These are phyloP conservation scores for Solanum tarapatanum DNA, from an alignment of 257 asterid species.

Conservation along the genomic window DNA sequence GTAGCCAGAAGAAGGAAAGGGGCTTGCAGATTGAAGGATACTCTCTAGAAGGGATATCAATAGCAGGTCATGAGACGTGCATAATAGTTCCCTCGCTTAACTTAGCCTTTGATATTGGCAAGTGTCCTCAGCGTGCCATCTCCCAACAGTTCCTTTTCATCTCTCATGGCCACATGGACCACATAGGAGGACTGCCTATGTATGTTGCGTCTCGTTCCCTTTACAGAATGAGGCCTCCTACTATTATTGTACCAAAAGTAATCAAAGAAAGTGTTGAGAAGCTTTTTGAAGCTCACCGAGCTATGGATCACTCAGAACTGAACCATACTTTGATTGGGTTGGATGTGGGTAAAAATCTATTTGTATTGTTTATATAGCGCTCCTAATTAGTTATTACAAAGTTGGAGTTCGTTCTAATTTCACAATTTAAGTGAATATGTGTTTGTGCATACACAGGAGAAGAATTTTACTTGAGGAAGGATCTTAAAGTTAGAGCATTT, in stretches of 20 bases:
- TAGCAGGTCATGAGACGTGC: constrained; percentile 96
- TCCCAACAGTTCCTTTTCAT: constrained; percentile 88
- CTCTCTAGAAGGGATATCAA: constrained; percentile 67
- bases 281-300: constrained; percentile 89
- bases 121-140: constrained; percentile 94
- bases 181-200: constrained; percentile 94
- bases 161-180: constrained; percentile 99
- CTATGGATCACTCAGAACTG: constrained; percentile 89
- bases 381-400: background rate
- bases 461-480: constrained; percentile 61
- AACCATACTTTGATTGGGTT: constrained; percentile 71
- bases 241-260: constrained; percentile 71
- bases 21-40: constrained; percentile 57
- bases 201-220: constrained; percentile 92
- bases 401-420: background rate
- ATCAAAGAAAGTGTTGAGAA: constrained; percentile 66
- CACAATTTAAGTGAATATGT: background rate
- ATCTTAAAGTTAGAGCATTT: constrained; percentile 82
- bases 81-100: constrained; percentile 69
- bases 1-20: constrained; percentile 29
- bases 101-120: constrained; percentile 84
- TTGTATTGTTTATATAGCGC: background rate
- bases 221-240: constrained; percentile 75
- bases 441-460: constrained; percentile 49
- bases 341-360: constrained; percentile 65